Evolutionary conservation across 495 filamentous ascomycete species (phyloP).

Genomic region (Hyaloscypha variabilis): DNA sequence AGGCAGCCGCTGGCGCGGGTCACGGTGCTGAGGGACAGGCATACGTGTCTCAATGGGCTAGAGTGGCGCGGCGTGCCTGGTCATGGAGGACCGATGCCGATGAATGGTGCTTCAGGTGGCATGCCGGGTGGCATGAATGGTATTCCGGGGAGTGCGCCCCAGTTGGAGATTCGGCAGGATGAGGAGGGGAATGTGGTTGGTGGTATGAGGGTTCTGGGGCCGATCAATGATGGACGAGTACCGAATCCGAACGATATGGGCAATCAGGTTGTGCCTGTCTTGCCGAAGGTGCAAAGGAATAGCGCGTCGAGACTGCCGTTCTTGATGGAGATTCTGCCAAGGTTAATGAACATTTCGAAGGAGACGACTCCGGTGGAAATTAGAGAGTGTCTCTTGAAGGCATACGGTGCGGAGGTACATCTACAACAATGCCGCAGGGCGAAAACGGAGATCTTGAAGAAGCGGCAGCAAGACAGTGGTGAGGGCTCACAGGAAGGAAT

Average conservation of each 20-base stretch:
- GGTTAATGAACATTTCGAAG: constrained; percentile 32
- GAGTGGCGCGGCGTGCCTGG: constrained; percentile 19
- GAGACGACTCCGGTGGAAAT: constrained; percentile 33
- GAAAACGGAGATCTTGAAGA: constrained; percentile 34
- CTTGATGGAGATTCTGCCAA: constrained; percentile 32
- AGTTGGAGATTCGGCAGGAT: constrained; percentile 33
- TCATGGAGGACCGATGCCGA: background rate
- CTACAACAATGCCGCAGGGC: constrained; percentile 33
- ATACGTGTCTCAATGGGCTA: constrained; percentile 37
- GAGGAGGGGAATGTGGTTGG: constrained; percentile 33
- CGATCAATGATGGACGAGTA: constrained; percentile 15
- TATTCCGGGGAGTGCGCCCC: constrained; percentile 7
- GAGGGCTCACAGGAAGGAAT: constrained; percentile 10
- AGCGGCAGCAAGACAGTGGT: constrained; percentile 13
- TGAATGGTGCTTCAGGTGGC: background rate
- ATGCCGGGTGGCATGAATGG: constrained; percentile 2
- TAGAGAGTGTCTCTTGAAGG: constrained; percentile 29
- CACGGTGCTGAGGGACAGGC: constrained; percentile 39
- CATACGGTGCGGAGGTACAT: constrained; percentile 32
- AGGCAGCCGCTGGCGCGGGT: constrained; percentile 36
- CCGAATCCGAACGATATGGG: constrained; percentile 7
- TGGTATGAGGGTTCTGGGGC: constrained; percentile 30
- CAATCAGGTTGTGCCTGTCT: constrained; percentile 19
- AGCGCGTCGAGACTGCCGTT: constrained; percentile 31
- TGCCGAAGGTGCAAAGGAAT: constrained; percentile 35